phyloP scores from a whole-genome alignment of 805 yeast species.

The Gaillardinia entomophila region DNA sequence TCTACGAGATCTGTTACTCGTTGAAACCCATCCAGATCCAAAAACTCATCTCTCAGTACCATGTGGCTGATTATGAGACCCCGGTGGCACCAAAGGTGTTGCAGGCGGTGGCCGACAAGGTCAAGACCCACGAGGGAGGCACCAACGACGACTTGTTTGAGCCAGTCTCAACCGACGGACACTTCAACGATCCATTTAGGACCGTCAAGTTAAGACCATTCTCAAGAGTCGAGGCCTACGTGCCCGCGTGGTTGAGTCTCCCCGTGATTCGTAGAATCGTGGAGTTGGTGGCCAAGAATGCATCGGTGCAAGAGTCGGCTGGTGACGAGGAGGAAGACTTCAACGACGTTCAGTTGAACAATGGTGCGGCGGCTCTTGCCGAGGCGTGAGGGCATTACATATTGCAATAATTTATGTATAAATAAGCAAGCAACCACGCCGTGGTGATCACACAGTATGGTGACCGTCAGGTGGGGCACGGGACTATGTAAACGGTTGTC shows the following conservation, averaged over 20 bases:
- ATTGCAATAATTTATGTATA: no score
- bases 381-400: no score
- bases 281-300: constrained; percentile 81
- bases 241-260: constrained; percentile 89
- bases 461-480: no score
- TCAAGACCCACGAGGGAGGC: constrained; percentile 52
- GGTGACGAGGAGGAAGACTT: constrained; percentile 5
- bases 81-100: constrained; percentile 82
- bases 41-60: constrained; percentile 81
- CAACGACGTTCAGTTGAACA: constrained; percentile 1
- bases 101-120: constrained; percentile 74
- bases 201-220: constrained; percentile 69
- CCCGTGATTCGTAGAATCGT: constrained; percentile 86
- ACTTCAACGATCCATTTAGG: constrained; percentile 81
- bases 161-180: constrained; percentile 62
- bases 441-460: no score
- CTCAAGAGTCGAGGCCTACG: constrained; percentile 80
- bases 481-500: no score
- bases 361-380: constrained; percentile 1
- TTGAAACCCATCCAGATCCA: constrained; percentile 95
- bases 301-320: constrained; percentile 55
- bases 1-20: constrained; percentile 91
- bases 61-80: constrained; percentile 89
- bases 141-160: constrained; percentile 61
- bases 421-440: no score